A percentile compares a stretch with the other conserved stretches of the same genome.
Evolutionary conservation across 192 early-diverging fungal species (phyloP).

Genomic region (Jimgerdemannia flammicorona): DNA sequence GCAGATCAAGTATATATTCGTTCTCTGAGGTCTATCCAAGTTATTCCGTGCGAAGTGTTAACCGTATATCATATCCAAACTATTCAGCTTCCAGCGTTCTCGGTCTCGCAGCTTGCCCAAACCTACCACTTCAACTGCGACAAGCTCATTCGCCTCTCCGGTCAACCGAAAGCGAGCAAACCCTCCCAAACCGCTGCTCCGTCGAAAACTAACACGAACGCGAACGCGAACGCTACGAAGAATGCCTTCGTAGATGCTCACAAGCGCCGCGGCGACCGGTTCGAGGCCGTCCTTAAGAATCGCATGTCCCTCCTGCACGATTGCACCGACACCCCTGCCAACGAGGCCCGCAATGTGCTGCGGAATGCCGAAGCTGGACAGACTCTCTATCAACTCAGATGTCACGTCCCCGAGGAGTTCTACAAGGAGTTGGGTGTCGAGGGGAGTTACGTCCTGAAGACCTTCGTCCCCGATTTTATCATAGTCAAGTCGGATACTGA

Average conservation of each 20-base stretch:
- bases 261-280: constrained; percentile 11
- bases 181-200: neutral
- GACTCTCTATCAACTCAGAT: constrained; percentile 19
- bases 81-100: neutral
- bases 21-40: no score
- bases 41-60: no score
- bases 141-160: constrained; percentile 19
- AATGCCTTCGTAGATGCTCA: constrained; percentile 8
- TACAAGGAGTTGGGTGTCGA: constrained; percentile 12
- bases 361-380: constrained; percentile 14
- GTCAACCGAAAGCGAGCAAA: neutral
- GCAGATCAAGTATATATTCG: no score
- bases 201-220: neutral
- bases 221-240: neutral
- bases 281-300: constrained; percentile 13
- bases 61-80: neutral
- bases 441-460: constrained; percentile 1
- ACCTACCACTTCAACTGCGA: constrained; percentile 24
- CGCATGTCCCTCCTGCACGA: constrained; percentile 8
- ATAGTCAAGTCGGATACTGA: constrained; percentile 5
- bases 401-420: constrained; percentile 11
- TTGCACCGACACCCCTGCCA: neutral
- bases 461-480: constrained; percentile 26
- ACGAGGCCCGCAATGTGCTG: neutral
- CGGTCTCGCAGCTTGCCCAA: constrained; percentile 9